Evolutionary conservation across 345 rosid genomes (phyloP).

Genomic region (Citrus sinensis): DVS_A1.0 CM039168.1:28025001-28025500

Average conservation of each 20-base stretch:
- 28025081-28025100: slow-evolving; percentile 1
- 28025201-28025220: slow-evolving; percentile 84
- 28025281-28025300: slow-evolving; percentile 88
- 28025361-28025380: neutral
- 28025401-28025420: slow-evolving; percentile 49
- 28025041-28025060: slow-evolving; percentile 63
- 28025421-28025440: slow-evolving; percentile 87
- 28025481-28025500: slow-evolving; percentile 76
- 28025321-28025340: neutral
- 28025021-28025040: slow-evolving; percentile 70
- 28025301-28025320: slow-evolving; percentile 5
- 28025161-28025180: neutral
- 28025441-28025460: slow-evolving; percentile 89
- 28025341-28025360: neutral
- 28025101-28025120: neutral
- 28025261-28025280: slow-evolving; percentile 98
- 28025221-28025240: slow-evolving; percentile 96
- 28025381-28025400: slow-evolving; percentile 16
- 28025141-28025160: neutral
- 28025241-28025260: slow-evolving; percentile 97
- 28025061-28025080: slow-evolving; percentile 1
- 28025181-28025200: slow-evolving; percentile 66
- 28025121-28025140: slow-evolving; percentile 1
- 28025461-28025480: slow-evolving; percentile 95
- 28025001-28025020: slow-evolving; percentile 66